Percentiles rank a stretch among this genome's conserved stretches.
phyloP scores from a whole-genome alignment of 2,329 filamentous ascomycete species.

The Paracamarosporium sp. region DNA sequence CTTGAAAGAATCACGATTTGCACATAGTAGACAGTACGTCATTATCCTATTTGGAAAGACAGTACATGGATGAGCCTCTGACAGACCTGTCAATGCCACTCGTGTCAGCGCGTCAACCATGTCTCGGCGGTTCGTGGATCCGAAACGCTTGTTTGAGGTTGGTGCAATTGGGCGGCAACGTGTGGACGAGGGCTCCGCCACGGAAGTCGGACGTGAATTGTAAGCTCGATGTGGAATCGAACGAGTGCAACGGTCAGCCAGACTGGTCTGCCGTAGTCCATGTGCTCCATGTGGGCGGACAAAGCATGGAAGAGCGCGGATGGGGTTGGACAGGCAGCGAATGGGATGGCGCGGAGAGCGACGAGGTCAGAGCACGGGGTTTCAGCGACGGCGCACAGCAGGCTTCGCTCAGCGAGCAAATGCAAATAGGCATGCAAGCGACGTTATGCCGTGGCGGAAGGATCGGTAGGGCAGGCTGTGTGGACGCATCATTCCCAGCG shows the following conservation, averaged over 20 bases:
- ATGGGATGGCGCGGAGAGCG: constrained; percentile 2
- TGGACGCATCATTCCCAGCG: constrained; percentile 2
- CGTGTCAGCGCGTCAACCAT: background rate
- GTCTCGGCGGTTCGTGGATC: constrained; percentile 1
- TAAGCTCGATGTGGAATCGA: constrained; percentile 1
- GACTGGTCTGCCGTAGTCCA: background rate
- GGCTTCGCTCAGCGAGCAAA: background rate
- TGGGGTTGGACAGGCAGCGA: too few relatives aligned
- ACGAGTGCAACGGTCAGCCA: background rate
- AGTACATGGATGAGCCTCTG: too few relatives aligned
- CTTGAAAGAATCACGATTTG: too few relatives aligned
- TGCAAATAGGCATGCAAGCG: constrained; percentile 1
- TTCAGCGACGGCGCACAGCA: background rate
- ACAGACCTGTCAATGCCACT: background rate
- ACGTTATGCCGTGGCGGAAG: background rate
- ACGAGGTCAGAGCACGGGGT: background rate
- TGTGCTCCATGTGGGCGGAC: too few relatives aligned
- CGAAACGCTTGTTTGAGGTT: constrained; percentile 6
- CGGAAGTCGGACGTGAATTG: too few relatives aligned
- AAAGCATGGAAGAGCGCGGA: too few relatives aligned
- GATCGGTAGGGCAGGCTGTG: background rate
- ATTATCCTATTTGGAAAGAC: too few relatives aligned
- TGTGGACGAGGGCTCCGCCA: background rate
- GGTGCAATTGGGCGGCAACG: background rate
- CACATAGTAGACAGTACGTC: too few relatives aligned